These are phyloP conservation scores for Diaporthe sp. DNA, from an alignment of 2,329 filamentous ascomycete genomes.

Conservation along the genomic window DNA sequence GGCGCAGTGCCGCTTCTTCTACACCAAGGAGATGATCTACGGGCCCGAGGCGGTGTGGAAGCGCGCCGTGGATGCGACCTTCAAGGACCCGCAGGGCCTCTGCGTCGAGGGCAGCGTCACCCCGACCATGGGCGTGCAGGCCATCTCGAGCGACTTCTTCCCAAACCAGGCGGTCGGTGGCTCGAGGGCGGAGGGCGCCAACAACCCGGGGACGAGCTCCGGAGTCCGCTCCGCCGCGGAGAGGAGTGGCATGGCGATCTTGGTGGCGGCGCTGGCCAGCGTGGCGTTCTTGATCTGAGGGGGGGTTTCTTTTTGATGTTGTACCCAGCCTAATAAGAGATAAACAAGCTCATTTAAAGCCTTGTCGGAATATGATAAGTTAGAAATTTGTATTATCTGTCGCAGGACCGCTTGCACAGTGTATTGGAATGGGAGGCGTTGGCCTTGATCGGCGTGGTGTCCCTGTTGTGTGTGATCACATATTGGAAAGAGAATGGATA, in stretches of 20 bases:
- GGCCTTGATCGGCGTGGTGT: conserved; percentile 16
- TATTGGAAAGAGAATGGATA: background rate
- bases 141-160: conserved; percentile 30
- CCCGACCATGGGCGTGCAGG: conserved; percentile 42
- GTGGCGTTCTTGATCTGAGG: conserved; percentile 20
- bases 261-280: conserved; percentile 30
- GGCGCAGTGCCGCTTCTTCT: conserved; percentile 63
- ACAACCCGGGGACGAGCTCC: background rate
- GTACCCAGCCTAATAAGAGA: conserved; percentile 3
- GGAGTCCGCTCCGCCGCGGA: conserved; percentile 26
- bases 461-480: conserved; percentile 8
- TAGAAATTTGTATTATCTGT: background rate
- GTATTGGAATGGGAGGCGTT: background rate
- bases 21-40: conserved; percentile 58
- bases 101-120: conserved; percentile 52
- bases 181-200: conserved; percentile 13
- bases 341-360: background rate
- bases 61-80: conserved; percentile 54
- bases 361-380: background rate
- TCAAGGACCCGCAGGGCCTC: conserved; percentile 49
- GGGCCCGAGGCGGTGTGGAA: conserved; percentile 58
- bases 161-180: background rate
- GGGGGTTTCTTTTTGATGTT: background rate
- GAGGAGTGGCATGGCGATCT: background rate
- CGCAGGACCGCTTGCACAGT: background rate